Evolutionary conservation across 192 early-diverging fungal genomes (phyloP).

Genomic region (Linnemannia elongata): DNA sequence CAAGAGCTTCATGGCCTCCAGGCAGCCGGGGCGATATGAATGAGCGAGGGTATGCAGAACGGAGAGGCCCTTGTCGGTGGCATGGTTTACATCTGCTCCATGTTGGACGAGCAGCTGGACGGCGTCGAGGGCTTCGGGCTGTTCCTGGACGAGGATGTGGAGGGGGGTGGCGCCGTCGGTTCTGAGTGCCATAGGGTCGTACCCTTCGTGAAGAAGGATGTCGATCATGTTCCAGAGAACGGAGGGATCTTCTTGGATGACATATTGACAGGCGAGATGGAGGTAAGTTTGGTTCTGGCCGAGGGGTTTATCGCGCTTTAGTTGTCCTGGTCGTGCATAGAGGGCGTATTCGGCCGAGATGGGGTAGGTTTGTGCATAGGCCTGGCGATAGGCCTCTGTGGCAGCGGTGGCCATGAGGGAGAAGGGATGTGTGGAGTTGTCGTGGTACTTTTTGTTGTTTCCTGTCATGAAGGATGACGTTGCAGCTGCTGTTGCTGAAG

Average conservation of each 20-base stretch:
- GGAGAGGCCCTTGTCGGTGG: slow-evolving; percentile 45
- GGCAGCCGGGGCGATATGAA: slow-evolving; percentile 66
- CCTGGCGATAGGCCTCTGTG: slow-evolving; percentile 19
- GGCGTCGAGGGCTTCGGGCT: slow-evolving; percentile 47
- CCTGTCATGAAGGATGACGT: not conserved
- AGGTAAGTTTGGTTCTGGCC: slow-evolving; percentile 52
- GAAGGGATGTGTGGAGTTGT: slow-evolving; percentile 35
- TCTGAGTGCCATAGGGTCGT: slow-evolving; percentile 47
- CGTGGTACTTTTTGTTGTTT: slow-evolving; percentile 7
- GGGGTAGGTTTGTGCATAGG: not conserved
- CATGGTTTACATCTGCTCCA: slow-evolving; percentile 69
- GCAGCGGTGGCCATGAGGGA: slow-evolving; percentile 27
- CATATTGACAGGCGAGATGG: slow-evolving; percentile 43
- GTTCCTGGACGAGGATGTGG: slow-evolving; percentile 53
- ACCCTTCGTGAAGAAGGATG: slow-evolving; percentile 49
- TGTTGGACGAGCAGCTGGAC: slow-evolving; percentile 62
- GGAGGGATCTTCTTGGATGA: slow-evolving; percentile 42
- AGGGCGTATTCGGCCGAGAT: slow-evolving; percentile 50
- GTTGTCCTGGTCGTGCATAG: slow-evolving; percentile 52
- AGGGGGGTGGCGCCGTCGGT: slow-evolving; percentile 44
- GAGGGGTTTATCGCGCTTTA: slow-evolving; percentile 40
- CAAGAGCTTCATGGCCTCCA: slow-evolving; percentile 67
- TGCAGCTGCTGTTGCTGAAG: not conserved
- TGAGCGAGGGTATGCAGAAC: slow-evolving; percentile 53
- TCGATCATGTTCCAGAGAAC: slow-evolving; percentile 56